Evolutionary conservation across 2,329 filamentous ascomycete genomes (phyloP).

Genomic region (Exophiala aquamarina): DNA sequence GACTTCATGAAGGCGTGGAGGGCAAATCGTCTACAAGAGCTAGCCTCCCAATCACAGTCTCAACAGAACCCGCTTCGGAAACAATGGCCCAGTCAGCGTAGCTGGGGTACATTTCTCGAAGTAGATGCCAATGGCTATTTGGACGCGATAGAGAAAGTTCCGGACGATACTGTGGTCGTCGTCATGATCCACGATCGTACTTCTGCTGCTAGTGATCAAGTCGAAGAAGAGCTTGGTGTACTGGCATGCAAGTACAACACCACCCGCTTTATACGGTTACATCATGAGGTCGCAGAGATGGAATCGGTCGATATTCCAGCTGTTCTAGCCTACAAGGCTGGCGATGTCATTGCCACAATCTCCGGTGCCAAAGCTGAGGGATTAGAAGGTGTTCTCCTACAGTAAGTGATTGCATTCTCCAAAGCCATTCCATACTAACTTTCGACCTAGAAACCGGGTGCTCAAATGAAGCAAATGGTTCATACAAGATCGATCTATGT

Average conservation of each 20-base stretch:
- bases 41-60: conserved; percentile 63
- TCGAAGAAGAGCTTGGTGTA: conserved; percentile 74
- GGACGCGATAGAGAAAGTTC: conserved; percentile 92
- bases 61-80: conserved; percentile 8
- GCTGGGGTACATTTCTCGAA: conserved; percentile 75
- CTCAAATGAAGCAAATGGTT: not conserved
- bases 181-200: conserved; percentile 90
- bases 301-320: conserved; percentile 85
- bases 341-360: conserved; percentile 86
- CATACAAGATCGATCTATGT: too few species aligned
- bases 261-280: conserved; percentile 85
- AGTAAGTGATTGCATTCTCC: conserved; percentile 6
- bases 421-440: too few species aligned
- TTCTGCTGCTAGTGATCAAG: conserved; percentile 75
- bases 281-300: conserved; percentile 92
- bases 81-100: conserved; percentile 69
- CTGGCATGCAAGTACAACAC: conserved; percentile 70
- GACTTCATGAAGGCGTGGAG: conserved; percentile 77
- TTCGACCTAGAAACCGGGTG: not conserved
- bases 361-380: conserved; percentile 68
- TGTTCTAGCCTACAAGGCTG: conserved; percentile 82
- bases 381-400: conserved; percentile 55
- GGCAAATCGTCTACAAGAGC: conserved; percentile 72
- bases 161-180: conserved; percentile 77
- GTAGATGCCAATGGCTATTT: conserved; percentile 91